phyloP scores from a whole-genome alignment of 2,329 filamentous ascomycete species.

The Aciculosporium take region DNA sequence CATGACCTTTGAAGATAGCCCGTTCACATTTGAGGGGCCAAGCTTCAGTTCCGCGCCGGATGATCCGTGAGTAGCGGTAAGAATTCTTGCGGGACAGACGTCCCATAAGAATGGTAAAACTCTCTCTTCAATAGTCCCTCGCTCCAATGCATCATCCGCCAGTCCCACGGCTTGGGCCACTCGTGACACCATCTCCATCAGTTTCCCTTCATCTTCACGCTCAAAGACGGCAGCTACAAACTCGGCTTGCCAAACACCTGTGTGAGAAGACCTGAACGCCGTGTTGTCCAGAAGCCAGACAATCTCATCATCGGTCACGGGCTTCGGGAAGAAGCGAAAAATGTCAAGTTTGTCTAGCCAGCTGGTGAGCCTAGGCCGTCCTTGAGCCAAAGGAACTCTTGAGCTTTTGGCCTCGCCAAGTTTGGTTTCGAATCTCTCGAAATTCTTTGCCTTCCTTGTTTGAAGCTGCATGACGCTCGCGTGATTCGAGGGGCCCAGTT shows the following conservation, averaged over 20 bases:
- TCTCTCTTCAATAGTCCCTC: conserved; percentile 47
- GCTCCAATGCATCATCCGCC: conserved; percentile 42
- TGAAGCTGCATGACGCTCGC: conserved; percentile 33
- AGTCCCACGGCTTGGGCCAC: conserved; percentile 58
- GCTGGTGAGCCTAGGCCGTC: conserved; percentile 23
- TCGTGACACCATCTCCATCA: conserved; percentile 54
- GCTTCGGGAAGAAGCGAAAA: conserved; percentile 28
- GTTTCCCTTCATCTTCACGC: conserved; percentile 49
- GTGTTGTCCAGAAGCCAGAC: conserved; percentile 90
- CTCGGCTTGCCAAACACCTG: conserved; percentile 58
- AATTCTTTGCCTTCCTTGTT: conserved; percentile 33
- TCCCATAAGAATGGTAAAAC: conserved; percentile 67
- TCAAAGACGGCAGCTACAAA: conserved; percentile 74
- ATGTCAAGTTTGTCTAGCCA: conserved; percentile 42
- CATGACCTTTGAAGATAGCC: conserved; percentile 53
- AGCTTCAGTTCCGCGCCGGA: conserved; percentile 39
- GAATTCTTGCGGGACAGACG: conserved; percentile 53
- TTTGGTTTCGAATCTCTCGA: conserved; percentile 34
- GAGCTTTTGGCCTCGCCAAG: conserved; percentile 24
- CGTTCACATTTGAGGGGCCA: conserved; percentile 57
- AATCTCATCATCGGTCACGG: conserved; percentile 50
- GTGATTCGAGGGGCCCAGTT: conserved; percentile 14
- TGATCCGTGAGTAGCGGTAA: conserved; percentile 46
- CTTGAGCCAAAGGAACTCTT: conserved; percentile 9
- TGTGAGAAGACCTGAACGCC: conserved; percentile 45